Evolutionary conservation across 1,139 yeast genomes (phyloP), one percentile per base, ranked within the genome.

Genomic region (Taphrina sp.): DNA sequence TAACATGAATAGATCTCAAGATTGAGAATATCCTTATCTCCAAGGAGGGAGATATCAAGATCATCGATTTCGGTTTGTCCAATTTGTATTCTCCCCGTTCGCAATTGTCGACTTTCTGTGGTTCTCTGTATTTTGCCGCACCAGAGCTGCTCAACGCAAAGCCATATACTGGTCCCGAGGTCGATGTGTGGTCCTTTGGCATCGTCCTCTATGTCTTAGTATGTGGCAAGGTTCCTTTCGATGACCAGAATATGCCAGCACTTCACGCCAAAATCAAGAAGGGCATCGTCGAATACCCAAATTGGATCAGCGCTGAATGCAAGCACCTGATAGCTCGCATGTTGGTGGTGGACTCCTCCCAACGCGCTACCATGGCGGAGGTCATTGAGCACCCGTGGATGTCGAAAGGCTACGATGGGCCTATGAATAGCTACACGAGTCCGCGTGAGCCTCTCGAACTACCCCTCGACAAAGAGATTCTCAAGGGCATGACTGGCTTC

Each of bases 151-250:
- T 94, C 59, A 85, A 87, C 60, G 98, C 97, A 0, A 82, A 83
- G 62, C 96, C 96, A 0, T 94, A 94, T 66, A 75, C 80, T 33
- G 99, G 98, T 0, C 98, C 98, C 0, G 98, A 94, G 69, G 96
- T 94, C 49, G 99, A 94, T 69, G 97, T 94, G 54, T 94, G 99
- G 99, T 86, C 95, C 0, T 85, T 95, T 64, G 98, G 99, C 64
- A 97, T 94, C 49, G 92, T 94, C 57, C 76, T 92, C 60, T 92
- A 90, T 65, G 98, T 94, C 47, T 89, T 92, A 96, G 77, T 92
- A 56, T 92, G 97, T 72, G 97, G 99, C 35, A 78, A 97, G 66
- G 77, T 94, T 63, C 99, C 99, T 10, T 94, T 94, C 70, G 98
- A 94, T 69, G 98, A 94, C 68, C 95, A 88, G 66, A 83, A 87